Conservation (phyloP, 441 rosid genomes). For the Lagerstroemia fauriei region DNA sequence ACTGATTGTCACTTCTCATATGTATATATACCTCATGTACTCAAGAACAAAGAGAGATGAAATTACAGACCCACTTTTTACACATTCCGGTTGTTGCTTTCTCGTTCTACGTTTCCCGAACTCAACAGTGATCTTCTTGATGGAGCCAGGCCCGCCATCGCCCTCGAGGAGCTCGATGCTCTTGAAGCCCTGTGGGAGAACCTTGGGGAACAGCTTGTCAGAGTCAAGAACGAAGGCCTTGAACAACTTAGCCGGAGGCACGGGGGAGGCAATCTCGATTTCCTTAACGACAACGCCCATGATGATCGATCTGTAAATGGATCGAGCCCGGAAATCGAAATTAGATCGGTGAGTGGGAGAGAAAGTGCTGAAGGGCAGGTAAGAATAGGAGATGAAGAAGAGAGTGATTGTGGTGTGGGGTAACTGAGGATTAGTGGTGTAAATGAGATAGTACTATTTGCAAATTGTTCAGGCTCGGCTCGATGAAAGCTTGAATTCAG, state of each 20-base stretch:
- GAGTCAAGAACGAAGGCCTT: slow-evolving; percentile 29
- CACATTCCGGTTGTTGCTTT: no score
- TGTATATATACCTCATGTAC: no score
- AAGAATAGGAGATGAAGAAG: not conserved
- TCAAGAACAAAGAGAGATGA: no score
- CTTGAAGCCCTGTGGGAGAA: slow-evolving; percentile 20
- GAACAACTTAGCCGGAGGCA: slow-evolving; percentile 37
- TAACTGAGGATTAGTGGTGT: not conserved
- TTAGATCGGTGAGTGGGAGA: no score
- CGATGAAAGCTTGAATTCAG: no score
- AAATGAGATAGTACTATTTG: no score
- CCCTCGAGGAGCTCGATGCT: slow-evolving; percentile 30
- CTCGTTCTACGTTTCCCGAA: no score
- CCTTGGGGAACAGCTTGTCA: slow-evolving; percentile 26
- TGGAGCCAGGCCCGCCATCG: slow-evolving; percentile 35
- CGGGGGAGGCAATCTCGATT: slow-evolving; percentile 20
- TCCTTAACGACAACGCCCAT: slow-evolving; percentile 26
- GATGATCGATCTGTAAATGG: not conserved
- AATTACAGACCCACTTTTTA: no score
- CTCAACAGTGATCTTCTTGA: slow-evolving; percentile 38
- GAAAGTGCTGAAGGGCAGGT: no score
- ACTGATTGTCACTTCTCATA: no score
- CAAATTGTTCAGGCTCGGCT: no score
- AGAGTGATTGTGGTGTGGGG: not conserved
- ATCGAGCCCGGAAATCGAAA: not conserved